phyloP scores from a whole-genome alignment of 345 rosid species.

The Carallia pectinifolia region DNA sequence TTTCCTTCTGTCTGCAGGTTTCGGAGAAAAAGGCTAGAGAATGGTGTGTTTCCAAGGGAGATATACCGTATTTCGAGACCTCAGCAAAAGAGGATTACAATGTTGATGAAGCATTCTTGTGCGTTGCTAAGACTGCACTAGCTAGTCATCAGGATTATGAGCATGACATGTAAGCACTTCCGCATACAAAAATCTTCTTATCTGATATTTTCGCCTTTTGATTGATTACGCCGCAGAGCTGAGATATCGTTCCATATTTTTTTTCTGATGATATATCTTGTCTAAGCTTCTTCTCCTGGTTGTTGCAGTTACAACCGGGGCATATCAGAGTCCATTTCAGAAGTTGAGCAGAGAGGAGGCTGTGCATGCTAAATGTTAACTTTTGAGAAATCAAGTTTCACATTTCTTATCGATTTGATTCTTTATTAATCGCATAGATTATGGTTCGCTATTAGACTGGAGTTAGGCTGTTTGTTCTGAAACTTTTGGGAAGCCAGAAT shows the following conservation, averaged over 20 bases:
- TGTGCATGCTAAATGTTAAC: conserved; percentile 57
- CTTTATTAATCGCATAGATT: neutral
- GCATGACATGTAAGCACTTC: conserved; percentile 48
- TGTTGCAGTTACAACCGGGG: conserved; percentile 55
- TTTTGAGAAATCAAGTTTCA: neutral
- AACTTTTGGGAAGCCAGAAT: neutral
- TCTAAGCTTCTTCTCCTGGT: too few species aligned
- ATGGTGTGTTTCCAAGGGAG: conserved; percentile 70
- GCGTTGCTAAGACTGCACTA: conserved; percentile 57
- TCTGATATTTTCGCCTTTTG: neutral
- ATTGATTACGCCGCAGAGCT: neutral
- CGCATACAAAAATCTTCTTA: neutral
- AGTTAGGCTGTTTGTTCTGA: neutral
- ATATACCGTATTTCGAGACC: conserved; percentile 72
- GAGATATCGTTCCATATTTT: too few species aligned
- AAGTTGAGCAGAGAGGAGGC: conserved; percentile 56
- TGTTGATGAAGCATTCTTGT: conserved; percentile 72
- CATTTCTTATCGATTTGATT: neutral
- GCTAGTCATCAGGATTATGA: conserved; percentile 49
- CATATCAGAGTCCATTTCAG: conserved; percentile 54
- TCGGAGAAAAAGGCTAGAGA: conserved; percentile 64
- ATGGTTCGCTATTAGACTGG: neutral
- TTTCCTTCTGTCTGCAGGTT: conserved; percentile 40
- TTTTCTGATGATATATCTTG: too few species aligned
- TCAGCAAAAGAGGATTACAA: conserved; percentile 76